Evolutionary conservation across 1,284 basidiomycete species (phyloP).

Genomic region (Ganoderma resinaceum): DNA sequence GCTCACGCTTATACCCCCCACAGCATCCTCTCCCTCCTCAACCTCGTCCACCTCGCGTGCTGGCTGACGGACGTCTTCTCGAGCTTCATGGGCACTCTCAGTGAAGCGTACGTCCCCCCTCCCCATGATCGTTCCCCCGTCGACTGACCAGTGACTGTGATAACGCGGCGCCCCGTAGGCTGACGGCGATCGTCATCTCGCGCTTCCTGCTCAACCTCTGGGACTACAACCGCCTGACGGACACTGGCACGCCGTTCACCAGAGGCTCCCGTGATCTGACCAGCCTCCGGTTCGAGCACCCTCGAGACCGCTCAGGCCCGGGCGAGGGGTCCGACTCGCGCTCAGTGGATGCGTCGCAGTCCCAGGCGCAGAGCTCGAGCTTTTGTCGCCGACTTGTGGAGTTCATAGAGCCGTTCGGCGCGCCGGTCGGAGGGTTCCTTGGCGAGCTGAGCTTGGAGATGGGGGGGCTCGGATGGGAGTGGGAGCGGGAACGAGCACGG

Average conservation of each 20-base stretch:
- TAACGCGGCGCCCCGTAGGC: background rate
- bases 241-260: background rate
- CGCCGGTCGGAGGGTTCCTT: background rate
- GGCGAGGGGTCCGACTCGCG: background rate
- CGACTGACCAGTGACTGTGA: too few species aligned
- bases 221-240: background rate
- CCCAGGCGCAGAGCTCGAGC: background rate
- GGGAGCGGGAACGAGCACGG: background rate
- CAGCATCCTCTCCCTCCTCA: background rate
- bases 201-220: conserved; percentile 24
- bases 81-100: conserved; percentile 14
- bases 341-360: background rate
- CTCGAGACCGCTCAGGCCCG: background rate
- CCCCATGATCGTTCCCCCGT: background rate
- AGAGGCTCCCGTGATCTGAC: background rate
- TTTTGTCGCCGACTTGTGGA: background rate
- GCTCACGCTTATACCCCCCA: background rate
- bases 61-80: background rate
- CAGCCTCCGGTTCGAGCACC: background rate
- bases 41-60: background rate
- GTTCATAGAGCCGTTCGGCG: background rate
- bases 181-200: conserved; percentile 21
- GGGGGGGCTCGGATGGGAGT: too few species aligned
- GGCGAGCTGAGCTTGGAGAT: background rate
- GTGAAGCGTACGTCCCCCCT: conserved; percentile 10